Evolutionary conservation across 2,329 filamentous ascomycete genomes (phyloP).

Genomic region (Zarea fungicola): DNA sequence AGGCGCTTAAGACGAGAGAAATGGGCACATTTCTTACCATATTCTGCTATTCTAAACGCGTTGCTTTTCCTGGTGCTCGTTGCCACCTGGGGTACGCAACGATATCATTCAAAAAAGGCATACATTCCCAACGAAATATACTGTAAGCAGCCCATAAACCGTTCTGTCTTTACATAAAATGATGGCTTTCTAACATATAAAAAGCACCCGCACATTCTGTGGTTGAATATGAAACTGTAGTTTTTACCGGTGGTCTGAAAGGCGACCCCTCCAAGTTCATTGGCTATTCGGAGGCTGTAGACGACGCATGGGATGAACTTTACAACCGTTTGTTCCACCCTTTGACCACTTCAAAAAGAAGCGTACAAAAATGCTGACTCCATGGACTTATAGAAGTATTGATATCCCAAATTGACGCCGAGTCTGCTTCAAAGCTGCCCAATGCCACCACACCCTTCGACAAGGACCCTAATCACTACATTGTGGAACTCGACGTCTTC

Average conservation of each 20-base stretch:
- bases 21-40: conserved; percentile 11
- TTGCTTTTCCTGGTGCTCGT: background rate
- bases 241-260: conserved; percentile 41
- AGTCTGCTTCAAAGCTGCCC: conserved; percentile 48
- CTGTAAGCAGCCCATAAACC: conserved; percentile 31
- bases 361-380: background rate
- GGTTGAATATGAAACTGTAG: conserved; percentile 44
- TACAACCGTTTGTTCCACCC: conserved; percentile 23
- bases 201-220: conserved; percentile 41
- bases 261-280: conserved; percentile 45
- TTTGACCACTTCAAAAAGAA: too few relatives aligned
- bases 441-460: conserved; percentile 47
- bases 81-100: background rate
- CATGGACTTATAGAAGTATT: conserved; percentile 34
- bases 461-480: conserved; percentile 48
- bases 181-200: background rate
- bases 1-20: background rate
- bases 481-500: conserved; percentile 52
- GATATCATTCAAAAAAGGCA: background rate
- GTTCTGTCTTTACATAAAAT: background rate
- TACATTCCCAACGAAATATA: conserved; percentile 15
- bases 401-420: conserved; percentile 51
- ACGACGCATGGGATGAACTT: conserved; percentile 50
- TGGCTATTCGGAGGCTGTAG: conserved; percentile 49
- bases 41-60: conserved; percentile 8